Base-by-base conservation (phyloP, 2,329 filamentous ascomycete genomes). In the Taxawa tesnikishii region DNA sequence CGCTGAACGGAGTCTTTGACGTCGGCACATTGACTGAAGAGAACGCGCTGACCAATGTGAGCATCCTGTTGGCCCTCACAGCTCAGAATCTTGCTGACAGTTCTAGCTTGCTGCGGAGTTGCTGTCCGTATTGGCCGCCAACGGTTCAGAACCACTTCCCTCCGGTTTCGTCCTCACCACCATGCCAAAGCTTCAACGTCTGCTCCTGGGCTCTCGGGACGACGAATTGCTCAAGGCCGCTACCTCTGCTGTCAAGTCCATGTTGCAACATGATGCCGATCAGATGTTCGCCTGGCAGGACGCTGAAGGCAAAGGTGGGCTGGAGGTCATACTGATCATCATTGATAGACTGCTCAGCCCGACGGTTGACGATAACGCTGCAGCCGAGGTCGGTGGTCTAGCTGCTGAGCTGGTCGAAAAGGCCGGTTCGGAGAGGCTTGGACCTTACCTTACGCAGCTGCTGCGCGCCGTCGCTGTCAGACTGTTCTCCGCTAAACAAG, bases 361-460 rank as follows among this genome's bases (percentile, higher is more conserved):
- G 1, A 60, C 70, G 2, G 79, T 96, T n/a, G 82, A 92, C 47
- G 90, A 98, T 48, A 84, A 88, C 47, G 83, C 85, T 12, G 90
- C 88, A 4, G 83, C 85, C n/a, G 88, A 98, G 60, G 87, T 98
- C 26, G 90, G 90, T 44, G 84, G 85, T 11, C 72, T 98, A 42
- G 90, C 90, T 4, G 88, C 88, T 2, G 87, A 94, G 56, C 67
- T 98, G 16, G 90, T 98, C 1, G 88, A 96, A 58, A 94, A 90
- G 59, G 90, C 88, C 31, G 90, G 90, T 8, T 78, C 85, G 23
- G 87, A 94, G 51, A 75, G 83, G 33, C 74, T 98, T 8, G 90
- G 90, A 0, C 87, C 87, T 8, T 94, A 84, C 53, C 68, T 98
- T 15, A 77, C 83, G 25, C 83, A 93, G 54, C 74, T 98, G 14